Evolutionary conservation across 768 basidiomycete genomes (phyloP), one percentile per base, ranked within the genome.

Genomic region (Vararia minispora): DNA sequence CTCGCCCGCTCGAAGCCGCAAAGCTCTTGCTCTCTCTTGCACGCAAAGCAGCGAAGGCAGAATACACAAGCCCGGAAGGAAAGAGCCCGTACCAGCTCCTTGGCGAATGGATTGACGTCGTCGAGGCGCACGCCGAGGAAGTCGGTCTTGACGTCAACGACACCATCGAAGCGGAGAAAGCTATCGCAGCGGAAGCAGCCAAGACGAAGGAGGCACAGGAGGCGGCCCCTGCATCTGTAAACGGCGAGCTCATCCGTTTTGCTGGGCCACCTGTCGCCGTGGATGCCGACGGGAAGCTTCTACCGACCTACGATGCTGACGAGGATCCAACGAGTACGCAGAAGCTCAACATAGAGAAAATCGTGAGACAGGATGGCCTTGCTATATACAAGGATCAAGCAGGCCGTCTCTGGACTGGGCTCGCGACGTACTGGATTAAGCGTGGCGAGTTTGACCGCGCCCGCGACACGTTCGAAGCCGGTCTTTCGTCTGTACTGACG

Each of bases 361-460:
- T 99, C 42, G 71, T 99, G 28, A 72, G 72, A 21, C 74, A 78
- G 45, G 91, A 98, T 48, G 95, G 95, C 12, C 65, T 99, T 18
- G 68, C 66, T 2, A 66, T 92, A 13, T 98, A 97, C 60, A 90
- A 89, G 55, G 95, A 99, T 56, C 95, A 99, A 60, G 89, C 92
- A 2, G 95, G 95, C 9, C 76, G 88, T 35, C 60, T 99, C 21
- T 99, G 92, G 94, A 84, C 89, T 5, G 95, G 94, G 1, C 60
- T 98, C 21, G 92, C 92, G 1, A 97, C 92, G 0, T 98, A 94
- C 55, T 99, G 94, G 94, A 92, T 92, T 58, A 95, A 95, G 61
- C 79, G 90, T 5, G 88, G 74, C 38, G 95, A 98, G 55, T 97
- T 99, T 53, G 91, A 91, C 45, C 72, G 85, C 36, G 88, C 89